A percentile compares a stretch with the other conserved stretches of the same genome.
Evolutionary conservation across 176 grass and related monocot genomes (phyloP).

Genomic region (Hyparrhenia diplandra): DNA sequence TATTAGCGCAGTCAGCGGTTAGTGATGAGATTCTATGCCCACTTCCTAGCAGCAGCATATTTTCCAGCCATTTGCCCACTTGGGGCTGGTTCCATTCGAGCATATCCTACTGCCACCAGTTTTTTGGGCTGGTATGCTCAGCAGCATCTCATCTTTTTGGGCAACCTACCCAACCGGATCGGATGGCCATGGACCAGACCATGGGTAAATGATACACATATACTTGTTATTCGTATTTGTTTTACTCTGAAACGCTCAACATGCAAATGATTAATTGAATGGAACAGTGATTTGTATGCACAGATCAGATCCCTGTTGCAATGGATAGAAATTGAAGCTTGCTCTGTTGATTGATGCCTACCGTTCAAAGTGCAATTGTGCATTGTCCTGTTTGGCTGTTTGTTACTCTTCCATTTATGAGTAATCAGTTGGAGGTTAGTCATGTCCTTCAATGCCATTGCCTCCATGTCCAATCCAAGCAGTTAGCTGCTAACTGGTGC

Average conservation of each 20-base stretch:
- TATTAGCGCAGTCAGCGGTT: not conserved
- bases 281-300: not conserved
- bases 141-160: conserved; percentile 1
- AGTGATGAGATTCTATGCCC: not conserved
- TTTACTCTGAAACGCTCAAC: not conserved
- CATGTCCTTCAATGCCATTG: not conserved
- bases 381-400: not conserved
- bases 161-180: not conserved
- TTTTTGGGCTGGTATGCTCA: too few species aligned
- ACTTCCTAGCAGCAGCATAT: not conserved
- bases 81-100: not conserved
- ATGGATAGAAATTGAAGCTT: too few species aligned
- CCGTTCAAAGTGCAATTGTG: too few species aligned
- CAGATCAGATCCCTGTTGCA: not conserved
- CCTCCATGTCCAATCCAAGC: not conserved
- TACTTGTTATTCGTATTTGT: not conserved
- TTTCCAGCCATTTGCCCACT: not conserved
- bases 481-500: not conserved
- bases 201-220: too few species aligned
- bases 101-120: not conserved
- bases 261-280: not conserved
- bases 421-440: not conserved
- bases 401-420: not conserved
- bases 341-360: not conserved
- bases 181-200: not conserved